Conservation (phyloP, 2,329 filamentous ascomycete species). For the Aplosporella prunicola region DNA sequence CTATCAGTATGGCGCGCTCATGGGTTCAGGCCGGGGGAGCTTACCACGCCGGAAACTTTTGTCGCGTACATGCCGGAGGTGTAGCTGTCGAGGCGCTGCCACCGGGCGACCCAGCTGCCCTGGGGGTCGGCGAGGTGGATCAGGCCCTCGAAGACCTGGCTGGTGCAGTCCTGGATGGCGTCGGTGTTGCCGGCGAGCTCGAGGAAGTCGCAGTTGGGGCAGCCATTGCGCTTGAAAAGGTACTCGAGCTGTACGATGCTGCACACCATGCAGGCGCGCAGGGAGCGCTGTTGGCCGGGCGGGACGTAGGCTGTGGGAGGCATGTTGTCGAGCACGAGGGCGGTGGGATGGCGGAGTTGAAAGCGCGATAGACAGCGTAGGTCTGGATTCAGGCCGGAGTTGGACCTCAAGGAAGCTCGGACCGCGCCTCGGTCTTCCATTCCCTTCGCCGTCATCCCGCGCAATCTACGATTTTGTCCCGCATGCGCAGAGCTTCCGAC, state of each 20-base stretch:
- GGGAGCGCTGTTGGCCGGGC: slow-evolving; percentile 67
- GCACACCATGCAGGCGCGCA: slow-evolving; percentile 98
- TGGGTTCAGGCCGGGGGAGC: slow-evolving; percentile 14
- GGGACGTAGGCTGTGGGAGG: slow-evolving; percentile 41
- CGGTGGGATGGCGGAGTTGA: neutral
- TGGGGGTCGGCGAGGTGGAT: slow-evolving; percentile 76
- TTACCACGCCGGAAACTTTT: slow-evolving; percentile 75
- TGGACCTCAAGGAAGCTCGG: too few species aligned
- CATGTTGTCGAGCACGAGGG: slow-evolving; percentile 1
- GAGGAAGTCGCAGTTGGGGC: slow-evolving; percentile 95
- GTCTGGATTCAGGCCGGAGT: too few species aligned
- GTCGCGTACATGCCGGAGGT: slow-evolving; percentile 85
- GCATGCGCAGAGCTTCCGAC: too few species aligned
- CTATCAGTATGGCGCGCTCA: neutral
- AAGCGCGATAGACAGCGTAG: too few species aligned
- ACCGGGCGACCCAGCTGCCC: slow-evolving; percentile 90
- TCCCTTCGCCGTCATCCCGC: slow-evolving; percentile 8
- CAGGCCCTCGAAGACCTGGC: slow-evolving; percentile 88
- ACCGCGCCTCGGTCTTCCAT: slow-evolving; percentile 6
- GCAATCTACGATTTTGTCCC: too few species aligned
- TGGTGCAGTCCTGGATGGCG: slow-evolving; percentile 84
- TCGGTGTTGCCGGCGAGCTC: slow-evolving; percentile 71
- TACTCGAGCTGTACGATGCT: slow-evolving; percentile 78
- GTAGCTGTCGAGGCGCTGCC: slow-evolving; percentile 85
- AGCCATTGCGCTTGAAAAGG: slow-evolving; percentile 77